Base-by-base conservation (phyloP, 2,329 filamentous ascomycete genomes). In the Seiridium cupressi region DNA sequence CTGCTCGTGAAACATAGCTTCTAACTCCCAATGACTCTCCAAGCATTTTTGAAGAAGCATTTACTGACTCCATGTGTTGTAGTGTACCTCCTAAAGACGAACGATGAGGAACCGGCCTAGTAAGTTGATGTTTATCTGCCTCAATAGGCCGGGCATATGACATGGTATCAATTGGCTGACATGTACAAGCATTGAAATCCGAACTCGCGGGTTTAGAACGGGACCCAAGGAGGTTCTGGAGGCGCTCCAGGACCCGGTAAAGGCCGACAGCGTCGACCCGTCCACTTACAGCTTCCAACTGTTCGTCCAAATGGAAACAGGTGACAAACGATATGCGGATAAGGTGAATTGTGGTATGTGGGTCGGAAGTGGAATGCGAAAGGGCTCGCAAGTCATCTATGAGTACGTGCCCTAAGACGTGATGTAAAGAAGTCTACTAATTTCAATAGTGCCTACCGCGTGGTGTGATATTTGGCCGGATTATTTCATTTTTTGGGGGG, bases 11-110 rank as follows among this genome's bases (percentile, higher is more conserved):
- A 26, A 26, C 18, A 26, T 26, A 26, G 18, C 18, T 26, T 26
- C 18, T 26, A 26, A 26, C 18, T 26, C 18, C 18, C 18, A 26
- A 26, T 26, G 18, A 26, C 18, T 26, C 18, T 26, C 18, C 18
- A 26, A 26, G 18, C 18, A 26, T 26, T 26, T 26, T 26, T 26
- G 18, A 26, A 26, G 18, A 26, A 26, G 18, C 18, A 26, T 26
- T 26, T 26, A 26, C 18, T 26, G 18, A 26, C 18, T 26, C 18
- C 18, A 26, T 26, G 18, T 26, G 18, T 26, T 26, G 18, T 26
- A 26, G 18, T 76, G 38, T 83, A 81, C 66, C 74, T 83, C 55
- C 70, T 83, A 42, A 73, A 79, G 61, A 83, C 79, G 3, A 72
- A 76, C 51, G 80, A 83, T 62, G 74, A 77, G 44, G 72, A 74